Percentiles rank a stretch among this genome's conserved stretches.
These are phyloP conservation scores for Colletotrichum lentis DNA, from an alignment of 2,329 filamentous ascomycete species.

Conservation along the genomic window DNA sequence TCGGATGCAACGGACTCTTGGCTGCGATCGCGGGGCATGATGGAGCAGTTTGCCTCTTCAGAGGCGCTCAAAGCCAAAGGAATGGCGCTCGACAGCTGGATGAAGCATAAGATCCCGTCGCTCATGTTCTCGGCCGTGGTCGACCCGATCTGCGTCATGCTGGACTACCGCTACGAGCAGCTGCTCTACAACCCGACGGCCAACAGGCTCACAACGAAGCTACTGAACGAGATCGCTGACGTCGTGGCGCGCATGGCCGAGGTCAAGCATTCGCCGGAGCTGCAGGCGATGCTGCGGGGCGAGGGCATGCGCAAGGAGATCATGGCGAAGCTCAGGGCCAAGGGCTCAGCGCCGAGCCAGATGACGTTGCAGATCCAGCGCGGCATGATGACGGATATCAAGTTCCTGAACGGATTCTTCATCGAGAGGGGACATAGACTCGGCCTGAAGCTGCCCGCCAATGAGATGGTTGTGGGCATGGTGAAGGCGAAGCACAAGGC, in stretches of 20 bases:
- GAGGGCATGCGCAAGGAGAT: constrained; percentile 68
- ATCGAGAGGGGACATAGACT: constrained; percentile 74
- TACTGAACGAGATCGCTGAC: constrained; percentile 77
- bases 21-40: constrained; percentile 59
- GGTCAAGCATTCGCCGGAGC: constrained; percentile 66
- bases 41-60: constrained; percentile 69
- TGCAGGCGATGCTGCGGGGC: constrained; percentile 64
- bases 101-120: constrained; percentile 79
- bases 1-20: constrained; percentile 40
- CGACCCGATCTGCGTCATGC: constrained; percentile 81
- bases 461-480: constrained; percentile 75
- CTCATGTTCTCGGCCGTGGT: constrained; percentile 79
- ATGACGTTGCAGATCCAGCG: constrained; percentile 73
- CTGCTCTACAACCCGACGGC: constrained; percentile 73
- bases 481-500: constrained; percentile 72
- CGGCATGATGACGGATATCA: constrained; percentile 75
- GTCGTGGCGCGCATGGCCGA: constrained; percentile 82
- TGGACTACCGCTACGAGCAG: constrained; percentile 78
- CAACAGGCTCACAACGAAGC: constrained; percentile 70
- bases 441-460: constrained; percentile 75
- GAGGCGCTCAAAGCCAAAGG: constrained; percentile 68
- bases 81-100: constrained; percentile 67
- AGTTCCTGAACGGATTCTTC: constrained; percentile 90
- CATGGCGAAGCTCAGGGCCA: constrained; percentile 63
- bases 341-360: constrained; percentile 63